These are phyloP conservation scores for Colletotrichum costaricense DNA, from an alignment of 2,329 filamentous ascomycete species.

Conservation along the genomic window DNA sequence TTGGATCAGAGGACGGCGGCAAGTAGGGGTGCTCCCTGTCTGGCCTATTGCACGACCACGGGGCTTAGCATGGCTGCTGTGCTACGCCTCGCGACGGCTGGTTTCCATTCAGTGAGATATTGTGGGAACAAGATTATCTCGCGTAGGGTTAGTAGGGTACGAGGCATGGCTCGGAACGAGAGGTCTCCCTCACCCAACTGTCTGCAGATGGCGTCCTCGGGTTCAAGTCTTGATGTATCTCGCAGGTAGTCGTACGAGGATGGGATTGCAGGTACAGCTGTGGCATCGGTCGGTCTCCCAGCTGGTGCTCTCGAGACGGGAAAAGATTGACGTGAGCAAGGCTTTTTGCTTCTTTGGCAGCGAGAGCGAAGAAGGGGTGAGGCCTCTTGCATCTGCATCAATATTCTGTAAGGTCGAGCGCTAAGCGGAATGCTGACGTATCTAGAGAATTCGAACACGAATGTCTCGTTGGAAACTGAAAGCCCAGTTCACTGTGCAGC, in stretches of 20 bases:
- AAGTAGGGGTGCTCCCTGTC: conserved; percentile 23
- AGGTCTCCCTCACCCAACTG: not conserved
- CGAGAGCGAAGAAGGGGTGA: not conserved
- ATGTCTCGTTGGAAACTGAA: not conserved
- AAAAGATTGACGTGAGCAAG: not conserved
- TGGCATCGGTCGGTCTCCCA: not conserved
- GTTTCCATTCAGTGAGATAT: not conserved
- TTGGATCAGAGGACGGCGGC: conserved; percentile 23
- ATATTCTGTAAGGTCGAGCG: conserved; percentile 3
- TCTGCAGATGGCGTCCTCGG: not conserved
- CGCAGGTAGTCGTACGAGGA: not conserved
- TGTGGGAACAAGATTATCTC: not conserved
- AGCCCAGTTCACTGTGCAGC: not conserved
- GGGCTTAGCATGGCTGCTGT: conserved; percentile 30
- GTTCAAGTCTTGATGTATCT: not conserved
- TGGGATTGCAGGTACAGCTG: not conserved
- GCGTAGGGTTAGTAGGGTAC: not conserved
- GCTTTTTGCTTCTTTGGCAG: not conserved
- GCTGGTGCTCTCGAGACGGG: not conserved
- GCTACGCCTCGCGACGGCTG: conserved; percentile 24
- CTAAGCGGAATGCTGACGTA: not conserved
- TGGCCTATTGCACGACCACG: conserved; percentile 17
- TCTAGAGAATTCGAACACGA: not conserved
- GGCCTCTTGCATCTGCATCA: conserved; percentile 1
- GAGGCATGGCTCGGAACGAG: not conserved